phyloP scores from a whole-genome alignment of 352 stramenopile genomes.

The Globisporangium radiosum region DNA sequence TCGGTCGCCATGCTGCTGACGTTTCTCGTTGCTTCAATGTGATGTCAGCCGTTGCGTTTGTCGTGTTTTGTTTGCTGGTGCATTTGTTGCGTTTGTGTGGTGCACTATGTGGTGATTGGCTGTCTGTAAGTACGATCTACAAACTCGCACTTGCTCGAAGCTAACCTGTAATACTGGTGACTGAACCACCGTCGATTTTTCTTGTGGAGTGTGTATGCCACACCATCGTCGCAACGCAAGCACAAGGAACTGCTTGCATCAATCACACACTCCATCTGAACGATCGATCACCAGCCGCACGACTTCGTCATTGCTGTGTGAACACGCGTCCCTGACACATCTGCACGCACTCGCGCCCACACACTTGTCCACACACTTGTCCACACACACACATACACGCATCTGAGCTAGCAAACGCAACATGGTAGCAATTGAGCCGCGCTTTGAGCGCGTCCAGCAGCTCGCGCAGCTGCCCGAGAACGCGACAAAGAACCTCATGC shows the following conservation, averaged over 20 bases:
- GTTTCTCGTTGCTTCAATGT: too few relatives aligned
- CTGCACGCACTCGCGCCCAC: not conserved
- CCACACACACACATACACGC: not conserved
- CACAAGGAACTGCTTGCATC: not conserved
- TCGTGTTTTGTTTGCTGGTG: too few relatives aligned
- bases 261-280: not conserved
- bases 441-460: conserved; percentile 53
- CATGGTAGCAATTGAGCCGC: conserved; percentile 51
- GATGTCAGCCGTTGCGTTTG: too few relatives aligned
- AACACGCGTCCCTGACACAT: not conserved
- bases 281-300: not conserved
- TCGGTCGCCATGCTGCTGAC: conserved; percentile 1
- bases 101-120: too few relatives aligned
- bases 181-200: too few relatives aligned
- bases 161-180: too few relatives aligned
- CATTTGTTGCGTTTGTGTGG: too few relatives aligned
- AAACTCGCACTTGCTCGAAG: too few relatives aligned
- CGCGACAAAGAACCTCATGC: conserved; percentile 78
- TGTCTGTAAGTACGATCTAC: too few relatives aligned
- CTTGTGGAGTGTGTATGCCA: too few relatives aligned
- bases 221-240: not conserved
- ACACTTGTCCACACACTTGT: not conserved
- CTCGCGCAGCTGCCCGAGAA: conserved; percentile 50
- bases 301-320: not conserved
- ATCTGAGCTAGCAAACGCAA: not conserved